Percentiles rank a stretch among this genome's conserved stretches.
These are phyloP conservation scores for Hygrocybe coccinea DNA, from an alignment of 768 basidiomycete genomes.

Conservation along the genomic window DNA sequence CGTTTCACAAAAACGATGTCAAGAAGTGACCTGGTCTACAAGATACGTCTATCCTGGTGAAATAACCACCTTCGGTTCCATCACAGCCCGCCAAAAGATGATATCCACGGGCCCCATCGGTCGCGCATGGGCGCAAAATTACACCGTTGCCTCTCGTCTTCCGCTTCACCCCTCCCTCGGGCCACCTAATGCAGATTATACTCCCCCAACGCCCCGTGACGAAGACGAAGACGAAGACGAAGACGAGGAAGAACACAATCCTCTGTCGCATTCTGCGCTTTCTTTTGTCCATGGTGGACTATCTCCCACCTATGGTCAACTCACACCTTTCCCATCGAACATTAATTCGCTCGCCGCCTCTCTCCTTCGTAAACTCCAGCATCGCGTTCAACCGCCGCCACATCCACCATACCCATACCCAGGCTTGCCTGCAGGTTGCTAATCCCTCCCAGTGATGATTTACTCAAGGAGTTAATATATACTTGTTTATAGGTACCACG, in stretches of 20 bases:
- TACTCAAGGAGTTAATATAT: not conserved
- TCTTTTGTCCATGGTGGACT: slow-evolving; percentile 95
- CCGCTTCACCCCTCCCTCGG: slow-evolving; percentile 72
- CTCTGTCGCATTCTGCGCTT: slow-evolving; percentile 72
- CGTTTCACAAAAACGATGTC: no score
- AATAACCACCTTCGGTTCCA: slow-evolving; percentile 74
- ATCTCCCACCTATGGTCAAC: slow-evolving; percentile 64
- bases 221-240: slow-evolving; percentile 8
- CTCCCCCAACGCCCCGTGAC: no score
- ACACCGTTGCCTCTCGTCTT: slow-evolving; percentile 74
- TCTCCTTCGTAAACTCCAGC: slow-evolving; percentile 67
- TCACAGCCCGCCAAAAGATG: slow-evolving; percentile 65
- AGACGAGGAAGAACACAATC: slow-evolving; percentile 29
- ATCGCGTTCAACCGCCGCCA: slow-evolving; percentile 62
- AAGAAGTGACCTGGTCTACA: not conserved
- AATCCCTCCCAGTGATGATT: slow-evolving; percentile 11
- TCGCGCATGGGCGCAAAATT: slow-evolving; percentile 79
- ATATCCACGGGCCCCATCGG: slow-evolving; percentile 75
- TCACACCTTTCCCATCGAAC: slow-evolving; percentile 75
- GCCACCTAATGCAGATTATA: slow-evolving; percentile 56
- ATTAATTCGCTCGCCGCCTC: slow-evolving; percentile 75
- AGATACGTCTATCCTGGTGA: slow-evolving; percentile 85
- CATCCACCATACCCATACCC: slow-evolving; percentile 77
- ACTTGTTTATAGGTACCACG: slow-evolving; percentile 43
- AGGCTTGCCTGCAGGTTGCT: slow-evolving; percentile 52